A percentile compares a stretch with the other conserved stretches of the same genome.
Evolutionary conservation across 352 stramenopile species (phyloP).

Genomic region (Globisporangium lucens): DNA sequence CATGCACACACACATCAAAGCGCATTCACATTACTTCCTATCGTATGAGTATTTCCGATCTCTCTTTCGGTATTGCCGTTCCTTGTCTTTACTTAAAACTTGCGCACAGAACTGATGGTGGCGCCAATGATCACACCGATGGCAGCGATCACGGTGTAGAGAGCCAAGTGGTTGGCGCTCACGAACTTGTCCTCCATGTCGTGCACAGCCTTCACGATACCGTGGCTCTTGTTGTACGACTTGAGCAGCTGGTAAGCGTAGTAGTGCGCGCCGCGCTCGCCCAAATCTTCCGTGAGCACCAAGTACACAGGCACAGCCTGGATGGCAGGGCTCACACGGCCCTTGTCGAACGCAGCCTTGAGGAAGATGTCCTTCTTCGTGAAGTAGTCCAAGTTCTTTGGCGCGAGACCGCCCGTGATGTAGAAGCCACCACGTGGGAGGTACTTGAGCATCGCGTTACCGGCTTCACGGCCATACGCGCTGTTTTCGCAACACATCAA

Average conservation of each 20-base stretch:
- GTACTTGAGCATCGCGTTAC: constrained; percentile 93
- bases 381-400: constrained; percentile 96
- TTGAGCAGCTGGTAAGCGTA: constrained; percentile 79
- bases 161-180: constrained; percentile 33
- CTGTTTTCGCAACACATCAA: constrained; percentile 23
- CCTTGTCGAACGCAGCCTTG: constrained; percentile 86
- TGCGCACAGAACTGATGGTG: constrained; percentile 15
- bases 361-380: constrained; percentile 78
- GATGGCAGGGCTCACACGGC: constrained; percentile 79
- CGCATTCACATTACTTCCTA: constrained; percentile 19
- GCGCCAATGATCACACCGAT: constrained; percentile 31
- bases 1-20: constrained; percentile 11
- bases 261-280: constrained; percentile 88
- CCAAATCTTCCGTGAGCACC: constrained; percentile 89
- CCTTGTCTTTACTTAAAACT: constrained; percentile 9
- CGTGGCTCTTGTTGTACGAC: constrained; percentile 46
- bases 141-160: constrained; percentile 45
- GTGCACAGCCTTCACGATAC: constrained; percentile 32
- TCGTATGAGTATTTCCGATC: neutral
- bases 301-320: constrained; percentile 82
- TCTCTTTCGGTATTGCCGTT: neutral
- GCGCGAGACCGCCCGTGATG: constrained; percentile 95
- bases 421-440: constrained; percentile 96
- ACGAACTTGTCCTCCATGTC: constrained; percentile 33
- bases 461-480: constrained; percentile 94